phyloP scores from a whole-genome alignment of 1,284 basidiomycete genomes.

The Vanrija humicola region DNA sequence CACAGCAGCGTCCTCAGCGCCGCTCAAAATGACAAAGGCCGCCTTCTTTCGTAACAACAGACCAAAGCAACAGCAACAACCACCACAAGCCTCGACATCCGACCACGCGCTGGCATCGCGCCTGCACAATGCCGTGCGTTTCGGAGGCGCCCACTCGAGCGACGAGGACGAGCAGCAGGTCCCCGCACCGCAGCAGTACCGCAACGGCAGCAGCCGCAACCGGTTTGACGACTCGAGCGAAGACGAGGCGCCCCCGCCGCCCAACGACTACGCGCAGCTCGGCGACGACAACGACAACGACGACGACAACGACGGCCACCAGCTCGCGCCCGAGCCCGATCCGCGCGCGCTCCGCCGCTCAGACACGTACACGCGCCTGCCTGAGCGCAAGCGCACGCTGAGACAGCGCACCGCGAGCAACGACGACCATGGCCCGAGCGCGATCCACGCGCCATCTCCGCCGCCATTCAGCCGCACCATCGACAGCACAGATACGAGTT shows the following conservation, averaged over 20 bases:
- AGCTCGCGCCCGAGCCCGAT: not conserved
- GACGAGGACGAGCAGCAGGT: no score
- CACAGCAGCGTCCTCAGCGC: constrained; percentile 6
- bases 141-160: no score
- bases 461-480: no score
- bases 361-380: no score
- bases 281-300: not conserved
- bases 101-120: no score
- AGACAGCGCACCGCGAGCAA: no score
- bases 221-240: not conserved
- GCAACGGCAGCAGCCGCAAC: not conserved
- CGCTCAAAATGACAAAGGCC: constrained; percentile 32
- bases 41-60: constrained; percentile 32
- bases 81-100: not conserved
- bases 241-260: not conserved
- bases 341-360: no score
- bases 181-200: not conserved
- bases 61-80: not conserved
- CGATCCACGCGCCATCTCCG: no score
- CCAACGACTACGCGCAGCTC: not conserved
- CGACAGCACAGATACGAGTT: not conserved
- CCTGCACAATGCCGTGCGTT: no score
- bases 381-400: no score
- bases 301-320: not conserved
- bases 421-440: no score